phyloP scores from a whole-genome alignment of 768 basidiomycete genomes.

The Austroboletus eburneus region DNA sequence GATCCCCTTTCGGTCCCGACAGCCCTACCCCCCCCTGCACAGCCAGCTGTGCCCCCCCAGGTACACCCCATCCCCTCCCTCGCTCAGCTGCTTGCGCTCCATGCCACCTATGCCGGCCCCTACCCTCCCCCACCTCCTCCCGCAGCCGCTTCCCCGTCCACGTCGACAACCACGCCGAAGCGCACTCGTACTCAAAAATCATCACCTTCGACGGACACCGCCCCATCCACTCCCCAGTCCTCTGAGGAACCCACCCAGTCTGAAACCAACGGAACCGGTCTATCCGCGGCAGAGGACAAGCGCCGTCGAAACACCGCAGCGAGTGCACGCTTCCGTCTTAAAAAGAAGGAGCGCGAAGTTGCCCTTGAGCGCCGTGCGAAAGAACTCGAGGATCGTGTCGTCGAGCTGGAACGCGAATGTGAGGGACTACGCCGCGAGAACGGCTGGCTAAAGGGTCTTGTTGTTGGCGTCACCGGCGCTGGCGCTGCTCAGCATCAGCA shows the following conservation, averaged over 20 bases:
- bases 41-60: constrained; percentile 21
- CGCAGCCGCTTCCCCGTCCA: constrained; percentile 4
- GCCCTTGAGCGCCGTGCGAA: constrained; percentile 83
- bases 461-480: constrained; percentile 82
- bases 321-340: constrained; percentile 87
- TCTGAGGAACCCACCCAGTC: constrained; percentile 25
- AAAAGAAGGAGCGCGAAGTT: constrained; percentile 94
- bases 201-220: constrained; percentile 32
- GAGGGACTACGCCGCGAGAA: constrained; percentile 86
- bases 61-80: constrained; percentile 46
- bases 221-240: constrained; percentile 29
- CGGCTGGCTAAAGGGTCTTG: constrained; percentile 86
- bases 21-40: constrained; percentile 21
- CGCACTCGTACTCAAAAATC: constrained; percentile 54
- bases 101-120: constrained; percentile 36
- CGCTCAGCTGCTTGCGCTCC: constrained; percentile 65
- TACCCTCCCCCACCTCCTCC: constrained; percentile 17
- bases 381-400: constrained; percentile 76
- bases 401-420: constrained; percentile 86
- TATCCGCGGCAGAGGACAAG: constrained; percentile 78
- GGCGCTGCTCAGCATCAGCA: constrained; percentile 37
- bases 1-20: constrained; percentile 39
- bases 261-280: constrained; percentile 14
- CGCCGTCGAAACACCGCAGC: constrained; percentile 92
- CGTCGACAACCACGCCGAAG: constrained; percentile 34